Percentiles rank a stretch among this genome's conserved stretches.
Conservation (phyloP, 768 basidiomycete species). For the Tulasnella sp. region DNA sequence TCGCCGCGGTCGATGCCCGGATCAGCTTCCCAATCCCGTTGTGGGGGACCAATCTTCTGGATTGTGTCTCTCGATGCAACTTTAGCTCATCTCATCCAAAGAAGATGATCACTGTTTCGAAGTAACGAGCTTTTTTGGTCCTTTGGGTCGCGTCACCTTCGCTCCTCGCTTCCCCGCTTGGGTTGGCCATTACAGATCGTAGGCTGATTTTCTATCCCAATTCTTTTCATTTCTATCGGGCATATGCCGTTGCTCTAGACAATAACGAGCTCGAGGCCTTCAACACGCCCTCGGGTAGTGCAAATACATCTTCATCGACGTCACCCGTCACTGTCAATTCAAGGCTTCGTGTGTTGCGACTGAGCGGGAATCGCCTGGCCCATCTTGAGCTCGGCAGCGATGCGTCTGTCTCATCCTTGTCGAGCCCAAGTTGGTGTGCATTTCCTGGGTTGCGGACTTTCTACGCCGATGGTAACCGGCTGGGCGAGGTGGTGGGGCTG, state of each 20-base stretch:
- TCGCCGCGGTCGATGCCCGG: too few relatives aligned
- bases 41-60: too few relatives aligned
- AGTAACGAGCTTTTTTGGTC: too few relatives aligned
- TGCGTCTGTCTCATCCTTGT: slow-evolving; percentile 5
- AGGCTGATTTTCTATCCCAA: not conserved
- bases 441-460: slow-evolving; percentile 74
- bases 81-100: too few relatives aligned
- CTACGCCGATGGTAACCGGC: slow-evolving; percentile 77
- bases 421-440: slow-evolving; percentile 16
- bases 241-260: slow-evolving; percentile 36
- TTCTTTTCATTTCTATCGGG: not conserved
- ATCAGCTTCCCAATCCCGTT: too few relatives aligned
- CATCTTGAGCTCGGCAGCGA: slow-evolving; percentile 40
- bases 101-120: too few relatives aligned
- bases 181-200: not conserved
- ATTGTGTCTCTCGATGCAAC: too few relatives aligned
- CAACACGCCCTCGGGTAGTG: not conserved
- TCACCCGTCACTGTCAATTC: slow-evolving; percentile 35
- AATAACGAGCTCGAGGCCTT: slow-evolving; percentile 55
- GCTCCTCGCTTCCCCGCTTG: too few relatives aligned
- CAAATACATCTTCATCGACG: too few relatives aligned
- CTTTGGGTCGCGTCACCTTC: too few relatives aligned
- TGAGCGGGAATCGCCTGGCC: slow-evolving; percentile 69
- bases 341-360: slow-evolving; percentile 69
- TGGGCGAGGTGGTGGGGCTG: slow-evolving; percentile 25